Evolutionary conservation across 192 early-diverging fungal genomes (phyloP), one percentile per base, ranked within the genome.

Genomic region (Spizellomyces punctatus): DNA sequence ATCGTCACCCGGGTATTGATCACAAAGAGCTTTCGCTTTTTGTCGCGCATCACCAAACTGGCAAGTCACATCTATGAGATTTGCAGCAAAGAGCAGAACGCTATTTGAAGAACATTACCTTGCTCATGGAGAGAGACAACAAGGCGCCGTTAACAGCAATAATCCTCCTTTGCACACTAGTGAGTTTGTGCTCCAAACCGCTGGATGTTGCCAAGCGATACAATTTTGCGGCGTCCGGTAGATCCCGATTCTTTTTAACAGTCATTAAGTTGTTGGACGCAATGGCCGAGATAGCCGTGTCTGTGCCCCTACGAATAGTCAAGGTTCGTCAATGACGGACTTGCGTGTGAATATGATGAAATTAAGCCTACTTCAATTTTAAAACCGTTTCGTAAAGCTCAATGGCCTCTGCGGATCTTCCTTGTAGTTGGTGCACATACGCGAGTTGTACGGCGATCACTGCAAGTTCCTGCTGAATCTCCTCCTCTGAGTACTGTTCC

Each of bases 191-290:
- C 14, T 90, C 86, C 4, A 90, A 74, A 6, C 75, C 82, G 63
- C 85, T 82, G 19, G 79, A 71, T 43, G 79, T 79, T 16, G 89
- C 82, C n/a, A 76, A 49, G 68, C 82, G 81, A 46, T 90, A 75
- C 66, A 85, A 85, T 58, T 85, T 82, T 36, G 76, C 57, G 16
- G 83, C 82, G 57, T 91, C 88, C 59, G 85, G 84, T 6, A 89
- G 58, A 46, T 89, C 88, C 14, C 83, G 67, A 19, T 86, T 80
- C 66, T 85, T 79, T 59, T 85, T 78, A 9, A 88, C 72, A 3
- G 83, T 79, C 0, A 86, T 82, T 56, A 91, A 62, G 68, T 92
- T 92, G 79, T 92, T 92, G 55, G 89, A 82, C 8, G 87, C 90
- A 14, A 92, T 81, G 2, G 86, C 89, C 0, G 79, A 78, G 14